Evolutionary conservation across 345 rosid species (phyloP), one percentile per base, ranked within the genome.

Genomic region (Carallia pectinifolia): DNA sequence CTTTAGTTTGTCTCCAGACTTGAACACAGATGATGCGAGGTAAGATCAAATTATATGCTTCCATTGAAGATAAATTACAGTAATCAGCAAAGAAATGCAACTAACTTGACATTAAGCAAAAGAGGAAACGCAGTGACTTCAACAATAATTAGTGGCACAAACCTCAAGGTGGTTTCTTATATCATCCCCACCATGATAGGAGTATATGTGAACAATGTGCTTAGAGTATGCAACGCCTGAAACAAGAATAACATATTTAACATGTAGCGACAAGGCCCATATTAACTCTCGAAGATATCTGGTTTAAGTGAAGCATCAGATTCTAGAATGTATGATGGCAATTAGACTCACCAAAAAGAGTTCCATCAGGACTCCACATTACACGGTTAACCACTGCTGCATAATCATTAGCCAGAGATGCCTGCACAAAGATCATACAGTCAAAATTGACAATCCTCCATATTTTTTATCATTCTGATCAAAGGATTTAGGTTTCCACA

Each of bases 321-420:
- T 48, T 56, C 60, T 9, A 56, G 60, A 56, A 10, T 27, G 16
- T 27, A 7, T 27, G 60, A 27, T 6, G 17, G 13, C 50, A 44
- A 44, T 44, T 44, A 27, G 34, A 56, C 16, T 19, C 84, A 90
- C 98, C 96, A 77, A 92, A 90, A 52, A 87, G 81, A 66, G 72
- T 66, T 85, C 98, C 98, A 84, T 92, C 90, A 34, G 96, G 88
- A 77, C 96, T 90, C 98, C 98, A 92, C 63, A 81, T 82, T 65
- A 87, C 98, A 70, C 96, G 90, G 74, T 92, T 90, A 60, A 90
- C 90, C 0, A 91, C 82, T 64, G 82, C 87, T 60, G 89, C 64
- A 74, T 76, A 79, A 75, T 86, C 94, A 77, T 53, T 85, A 54
- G 85, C 68, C 69, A 88, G 61, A 47, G 91, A 85, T 68, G 87